Conservation (phyloP, 768 basidiomycete genomes). For the Rhodocollybia butyracea region DNA sequence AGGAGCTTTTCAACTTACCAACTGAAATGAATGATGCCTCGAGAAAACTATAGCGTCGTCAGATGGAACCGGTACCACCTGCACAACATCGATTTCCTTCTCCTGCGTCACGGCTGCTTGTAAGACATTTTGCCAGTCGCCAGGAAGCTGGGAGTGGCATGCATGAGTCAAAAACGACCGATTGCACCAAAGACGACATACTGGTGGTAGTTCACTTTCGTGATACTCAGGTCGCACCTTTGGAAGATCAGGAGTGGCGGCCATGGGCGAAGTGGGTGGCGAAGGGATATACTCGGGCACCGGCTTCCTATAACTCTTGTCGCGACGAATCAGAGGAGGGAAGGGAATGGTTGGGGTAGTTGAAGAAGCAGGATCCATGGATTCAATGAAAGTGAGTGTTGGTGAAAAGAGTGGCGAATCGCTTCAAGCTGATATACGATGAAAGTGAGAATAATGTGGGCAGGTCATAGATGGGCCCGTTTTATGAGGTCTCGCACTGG, state of each 20-base stretch:
- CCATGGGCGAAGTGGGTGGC: constrained; percentile 46
- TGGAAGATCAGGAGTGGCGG: constrained; percentile 22
- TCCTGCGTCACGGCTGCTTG: constrained; percentile 20
- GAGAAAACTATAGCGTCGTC: not conserved
- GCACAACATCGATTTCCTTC: not conserved
- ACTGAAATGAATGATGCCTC: not conserved
- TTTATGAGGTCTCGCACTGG: constrained; percentile 1
- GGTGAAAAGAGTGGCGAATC: constrained; percentile 2
- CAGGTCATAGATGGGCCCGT: not conserved
- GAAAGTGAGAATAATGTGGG: not conserved
- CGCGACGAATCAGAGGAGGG: constrained; percentile 20
- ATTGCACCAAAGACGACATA: constrained; percentile 2
- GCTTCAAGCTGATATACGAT: not conserved
- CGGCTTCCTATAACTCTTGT: constrained; percentile 69
- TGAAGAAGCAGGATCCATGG: not conserved
- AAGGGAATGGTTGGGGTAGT: not conserved
- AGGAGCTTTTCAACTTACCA: not conserved
- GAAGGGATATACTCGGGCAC: constrained; percentile 67
- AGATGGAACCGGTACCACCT: not conserved
- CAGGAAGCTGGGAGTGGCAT: constrained; percentile 28
- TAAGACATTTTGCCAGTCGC: constrained; percentile 20
- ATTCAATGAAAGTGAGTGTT: not conserved
- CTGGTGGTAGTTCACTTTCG: constrained; percentile 10
- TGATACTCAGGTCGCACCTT: constrained; percentile 12
- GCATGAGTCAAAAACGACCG: constrained; percentile 15